Conservation (phyloP, 2,329 filamentous ascomycete genomes). For the Escovopsis sp. region DNA sequence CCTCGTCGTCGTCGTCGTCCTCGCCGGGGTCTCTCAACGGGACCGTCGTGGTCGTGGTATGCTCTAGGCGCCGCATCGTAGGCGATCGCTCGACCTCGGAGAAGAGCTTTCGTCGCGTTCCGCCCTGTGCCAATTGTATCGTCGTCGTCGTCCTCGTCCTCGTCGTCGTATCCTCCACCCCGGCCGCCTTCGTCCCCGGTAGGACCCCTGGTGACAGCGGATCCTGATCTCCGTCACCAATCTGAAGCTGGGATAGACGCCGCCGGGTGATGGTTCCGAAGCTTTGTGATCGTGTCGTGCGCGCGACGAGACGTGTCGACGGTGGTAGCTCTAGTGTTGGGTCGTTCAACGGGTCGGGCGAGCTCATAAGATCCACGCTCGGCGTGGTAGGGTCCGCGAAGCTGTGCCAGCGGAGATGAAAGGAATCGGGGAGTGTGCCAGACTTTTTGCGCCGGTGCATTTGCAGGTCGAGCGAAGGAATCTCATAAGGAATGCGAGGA, state of each 20-base stretch:
- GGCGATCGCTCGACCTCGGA: slow-evolving; percentile 27
- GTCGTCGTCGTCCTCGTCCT: slow-evolving; percentile 14
- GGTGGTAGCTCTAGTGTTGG: slow-evolving; percentile 19
- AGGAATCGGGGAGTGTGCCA: slow-evolving; percentile 13
- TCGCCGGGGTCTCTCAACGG: slow-evolving; percentile 32
- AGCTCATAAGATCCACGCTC: slow-evolving; percentile 31
- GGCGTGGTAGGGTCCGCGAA: slow-evolving; percentile 21
- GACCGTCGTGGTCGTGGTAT: slow-evolving; percentile 34
- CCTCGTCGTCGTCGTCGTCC: slow-evolving; percentile 17
- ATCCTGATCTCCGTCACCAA: slow-evolving; percentile 28
- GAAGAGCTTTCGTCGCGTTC: slow-evolving; percentile 28
- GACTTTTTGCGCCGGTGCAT: slow-evolving; percentile 17
- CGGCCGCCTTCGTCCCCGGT: slow-evolving; percentile 30
- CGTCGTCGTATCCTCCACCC: slow-evolving; percentile 12
- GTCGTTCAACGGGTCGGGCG: slow-evolving; percentile 36
- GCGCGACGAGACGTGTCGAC: slow-evolving; percentile 27
- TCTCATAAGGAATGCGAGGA: slow-evolving; percentile 3
- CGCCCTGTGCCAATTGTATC: slow-evolving; percentile 16
- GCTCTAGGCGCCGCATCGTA: slow-evolving; percentile 20
- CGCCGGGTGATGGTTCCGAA: slow-evolving; percentile 34
- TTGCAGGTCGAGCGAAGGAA: slow-evolving; percentile 9
- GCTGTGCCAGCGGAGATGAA: slow-evolving; percentile 21
- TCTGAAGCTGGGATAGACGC: slow-evolving; percentile 36
- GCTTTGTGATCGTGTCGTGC: slow-evolving; percentile 26
- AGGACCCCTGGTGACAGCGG: slow-evolving; percentile 29